Evolutionary conservation across 306 rosid species (phyloP), one percentile per base, ranked within the genome.

Genomic region (Macrotyloma uniflorum): DNA sequence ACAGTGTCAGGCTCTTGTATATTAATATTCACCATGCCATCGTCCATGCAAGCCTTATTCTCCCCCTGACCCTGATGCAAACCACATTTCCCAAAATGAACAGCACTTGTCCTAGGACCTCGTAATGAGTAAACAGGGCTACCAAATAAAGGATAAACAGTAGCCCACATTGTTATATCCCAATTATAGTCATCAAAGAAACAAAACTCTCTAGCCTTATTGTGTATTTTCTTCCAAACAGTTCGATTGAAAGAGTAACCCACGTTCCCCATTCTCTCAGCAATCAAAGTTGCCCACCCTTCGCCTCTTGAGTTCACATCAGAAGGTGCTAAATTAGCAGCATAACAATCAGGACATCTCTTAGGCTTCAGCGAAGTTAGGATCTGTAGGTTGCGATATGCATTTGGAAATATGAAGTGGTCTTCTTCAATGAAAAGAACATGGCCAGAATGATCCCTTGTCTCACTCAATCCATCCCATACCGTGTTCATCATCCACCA

Each of bases 401-500:
- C 98, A 51, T 94, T 94, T 62, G 98, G 97, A 86, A 83, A 87
- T 66, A 94, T 83, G 82, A 81, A 94, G 81, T 94, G 98, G 57
- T 94, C 98, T 81, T 94, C 98, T 86, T 94, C 98, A 15, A 93
- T 91, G 84, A 96, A 96, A 76, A 96, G 92, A 80, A 93, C 72
- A 80, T 96, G 98, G 72, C 92, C 94, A 19, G 71, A 78, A 69
- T 89, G 89, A 51, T 38, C 75, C 64, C 47, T 67, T 4, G 94
- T 96, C 85, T 96, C 99, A 16, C 76, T 75, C 90, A 96, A 80
- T 67, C 99, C 97, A 80, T 96, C 94, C 98, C 99, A 96, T 16
- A 96, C 83, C 0, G 88, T 96, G 86, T 96, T 96, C 99, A 96
- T 90, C 98, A 96, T 90, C 99, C 99, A 96, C 99, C 99, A 96